A percentile compares a stretch with the other conserved stretches of the same genome.
Conservation (phyloP, 2,329 filamentous ascomycete species). For the Penicillium sp. region DNA sequence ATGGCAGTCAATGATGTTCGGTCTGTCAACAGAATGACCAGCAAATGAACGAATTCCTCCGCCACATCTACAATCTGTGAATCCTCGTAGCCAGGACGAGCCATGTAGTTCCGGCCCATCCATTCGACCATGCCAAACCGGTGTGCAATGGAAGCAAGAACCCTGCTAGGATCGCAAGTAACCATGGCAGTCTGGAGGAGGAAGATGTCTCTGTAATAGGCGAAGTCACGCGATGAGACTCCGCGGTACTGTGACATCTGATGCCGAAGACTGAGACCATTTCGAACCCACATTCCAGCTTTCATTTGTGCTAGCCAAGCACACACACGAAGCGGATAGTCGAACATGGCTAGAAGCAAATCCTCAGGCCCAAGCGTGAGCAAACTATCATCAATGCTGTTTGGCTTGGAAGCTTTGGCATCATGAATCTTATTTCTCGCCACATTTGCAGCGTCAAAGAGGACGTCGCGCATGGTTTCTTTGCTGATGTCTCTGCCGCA, state of each 20-base stretch:
- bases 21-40: slow-evolving; percentile 89
- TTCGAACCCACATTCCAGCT: slow-evolving; percentile 96
- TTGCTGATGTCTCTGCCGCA: slow-evolving; percentile 73
- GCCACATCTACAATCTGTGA: slow-evolving; percentile 85
- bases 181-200: slow-evolving; percentile 88
- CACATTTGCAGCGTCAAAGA: slow-evolving; percentile 68
- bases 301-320: slow-evolving; percentile 98
- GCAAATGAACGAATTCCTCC: slow-evolving; percentile 91
- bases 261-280: slow-evolving; percentile 91
- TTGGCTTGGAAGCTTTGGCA: slow-evolving; percentile 50
- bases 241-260: slow-evolving; percentile 93
- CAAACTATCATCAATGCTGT: slow-evolving; percentile 60
- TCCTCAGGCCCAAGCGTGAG: slow-evolving; percentile 61
- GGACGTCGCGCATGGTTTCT: slow-evolving; percentile 64
- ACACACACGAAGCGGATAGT: slow-evolving; percentile 88
- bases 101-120: slow-evolving; percentile 79
- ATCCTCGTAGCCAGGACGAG: slow-evolving; percentile 76
- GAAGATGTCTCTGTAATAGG: slow-evolving; percentile 92
- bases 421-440: slow-evolving; percentile 55
- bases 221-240: slow-evolving; percentile 84
- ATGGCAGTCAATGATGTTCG: slow-evolving; percentile 65
- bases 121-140: slow-evolving; percentile 85
- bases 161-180: slow-evolving; percentile 75
- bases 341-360: slow-evolving; percentile 81
- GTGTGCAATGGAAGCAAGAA: slow-evolving; percentile 86